A percentile compares a stretch with the other conserved stretches of the same genome.
Conservation (phyloP, 345 rosid genomes). For the Euphorbia peplus region DNA sequence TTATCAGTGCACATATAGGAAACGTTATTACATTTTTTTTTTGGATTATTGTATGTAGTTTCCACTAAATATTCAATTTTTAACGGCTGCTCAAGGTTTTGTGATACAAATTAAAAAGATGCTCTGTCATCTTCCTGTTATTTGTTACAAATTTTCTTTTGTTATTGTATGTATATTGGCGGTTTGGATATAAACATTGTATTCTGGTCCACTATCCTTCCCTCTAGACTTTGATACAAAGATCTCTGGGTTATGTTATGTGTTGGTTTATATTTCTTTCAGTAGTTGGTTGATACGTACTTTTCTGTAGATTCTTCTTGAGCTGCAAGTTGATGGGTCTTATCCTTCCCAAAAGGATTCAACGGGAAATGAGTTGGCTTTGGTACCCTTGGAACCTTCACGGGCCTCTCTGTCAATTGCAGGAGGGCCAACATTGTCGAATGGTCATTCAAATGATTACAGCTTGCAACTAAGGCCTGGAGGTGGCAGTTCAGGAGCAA, state of each 20-base stretch:
- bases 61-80: too few species aligned
- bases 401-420: constrained; percentile 64
- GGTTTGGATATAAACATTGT: not conserved
- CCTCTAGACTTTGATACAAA: not conserved
- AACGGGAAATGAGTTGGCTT: constrained; percentile 64
- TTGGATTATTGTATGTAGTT: not conserved
- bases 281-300: constrained; percentile 17
- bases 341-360: constrained; percentile 50
- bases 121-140: not conserved
- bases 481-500: constrained; percentile 37
- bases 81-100: not conserved
- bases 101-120: not conserved
- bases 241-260: not conserved
- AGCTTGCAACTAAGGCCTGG: constrained; percentile 38
- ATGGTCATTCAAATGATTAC: constrained; percentile 57
- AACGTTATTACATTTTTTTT: too few species aligned
- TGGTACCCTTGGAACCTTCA: constrained; percentile 66
- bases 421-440: constrained; percentile 73
- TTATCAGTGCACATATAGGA: not conserved
- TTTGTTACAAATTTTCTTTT: not conserved
- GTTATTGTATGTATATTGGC: not conserved
- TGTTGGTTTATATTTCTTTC: not conserved
- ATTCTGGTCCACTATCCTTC: not conserved
- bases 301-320: constrained; percentile 67
- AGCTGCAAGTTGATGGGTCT: constrained; percentile 46